Evolutionary conservation across 2,329 filamentous ascomycete species (phyloP).

Genomic region (Colletotrichum cordylinicola): DNA sequence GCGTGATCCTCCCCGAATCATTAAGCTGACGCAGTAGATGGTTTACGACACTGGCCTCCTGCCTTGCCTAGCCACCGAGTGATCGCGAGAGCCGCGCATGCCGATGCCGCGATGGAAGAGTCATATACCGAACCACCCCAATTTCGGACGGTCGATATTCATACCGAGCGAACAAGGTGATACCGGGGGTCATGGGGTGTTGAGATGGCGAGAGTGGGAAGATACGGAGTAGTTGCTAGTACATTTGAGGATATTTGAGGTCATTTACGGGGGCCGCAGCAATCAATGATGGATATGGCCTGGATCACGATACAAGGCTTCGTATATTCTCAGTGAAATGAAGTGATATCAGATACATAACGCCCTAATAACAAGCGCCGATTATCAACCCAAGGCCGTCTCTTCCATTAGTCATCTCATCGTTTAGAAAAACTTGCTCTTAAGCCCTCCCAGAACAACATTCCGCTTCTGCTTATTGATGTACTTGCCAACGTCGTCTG

Average conservation of each 20-base stretch:
- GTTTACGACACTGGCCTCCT: neutral
- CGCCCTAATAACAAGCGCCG: constrained; percentile 1
- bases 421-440: constrained; percentile 57
- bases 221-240: neutral
- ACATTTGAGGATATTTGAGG: neutral
- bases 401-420: constrained; percentile 9
- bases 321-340: neutral
- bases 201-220: neutral
- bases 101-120: neutral
- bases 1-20: neutral
- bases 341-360: neutral
- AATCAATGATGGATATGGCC: neutral
- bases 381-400: neutral
- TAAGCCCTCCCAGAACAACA: constrained; percentile 73
- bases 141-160: neutral
- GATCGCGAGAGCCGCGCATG: neutral
- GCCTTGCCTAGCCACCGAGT: neutral
- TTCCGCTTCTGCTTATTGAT: constrained; percentile 88
- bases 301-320: neutral
- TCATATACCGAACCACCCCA: neutral
- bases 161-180: neutral
- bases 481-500: constrained; percentile 87
- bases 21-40: neutral
- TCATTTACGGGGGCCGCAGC: neutral
- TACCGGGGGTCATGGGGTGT: neutral